Percentiles rank a stretch among this genome's conserved stretches.
Evolutionary conservation across 768 basidiomycete species (phyloP).

Genomic region (Boletus rubescentipes): DNA sequence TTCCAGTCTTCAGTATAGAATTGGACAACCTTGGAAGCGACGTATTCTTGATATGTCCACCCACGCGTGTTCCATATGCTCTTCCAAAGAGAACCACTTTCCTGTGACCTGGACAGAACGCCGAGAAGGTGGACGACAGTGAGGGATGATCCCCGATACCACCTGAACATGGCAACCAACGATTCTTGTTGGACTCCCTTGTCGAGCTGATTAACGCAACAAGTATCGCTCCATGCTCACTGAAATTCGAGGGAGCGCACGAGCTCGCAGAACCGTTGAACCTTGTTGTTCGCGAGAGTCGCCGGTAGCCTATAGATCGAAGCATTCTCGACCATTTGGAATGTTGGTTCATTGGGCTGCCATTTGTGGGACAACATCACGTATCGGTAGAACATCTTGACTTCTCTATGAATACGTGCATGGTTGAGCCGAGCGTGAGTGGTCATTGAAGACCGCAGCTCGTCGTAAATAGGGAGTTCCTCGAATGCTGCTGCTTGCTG

Average conservation of each 20-base stretch:
- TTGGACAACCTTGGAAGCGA: not conserved
- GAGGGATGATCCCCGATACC: slow-evolving; percentile 7
- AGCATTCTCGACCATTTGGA: not conserved
- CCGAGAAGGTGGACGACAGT: slow-evolving; percentile 5
- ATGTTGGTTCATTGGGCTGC: not conserved
- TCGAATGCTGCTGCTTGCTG: slow-evolving; percentile 6
- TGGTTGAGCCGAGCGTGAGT: not conserved
- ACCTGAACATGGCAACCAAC: slow-evolving; percentile 11
- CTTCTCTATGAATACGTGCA: not conserved
- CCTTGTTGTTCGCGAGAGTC: not conserved
- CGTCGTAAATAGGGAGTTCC: not conserved
- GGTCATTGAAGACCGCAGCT: slow-evolving; percentile 4
- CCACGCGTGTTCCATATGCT: slow-evolving; percentile 11
- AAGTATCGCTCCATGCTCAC: slow-evolving; percentile 14
- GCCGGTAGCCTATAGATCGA: not conserved
- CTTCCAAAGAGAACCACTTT: not conserved
- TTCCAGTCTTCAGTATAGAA: slow-evolving; percentile 16
- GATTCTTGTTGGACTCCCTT: slow-evolving; percentile 1
- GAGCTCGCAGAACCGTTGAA: not conserved
- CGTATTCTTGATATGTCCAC: slow-evolving; percentile 16
- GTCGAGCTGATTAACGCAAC: not conserved
- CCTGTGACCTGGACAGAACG: not conserved
- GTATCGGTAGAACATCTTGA: not conserved
- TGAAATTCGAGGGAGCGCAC: too few relatives aligned
- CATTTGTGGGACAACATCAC: slow-evolving; percentile 8